Evolutionary conservation across 495 filamentous ascomycete species (phyloP).

Genomic region (Penicillium macrosclerotiorum): DNA sequence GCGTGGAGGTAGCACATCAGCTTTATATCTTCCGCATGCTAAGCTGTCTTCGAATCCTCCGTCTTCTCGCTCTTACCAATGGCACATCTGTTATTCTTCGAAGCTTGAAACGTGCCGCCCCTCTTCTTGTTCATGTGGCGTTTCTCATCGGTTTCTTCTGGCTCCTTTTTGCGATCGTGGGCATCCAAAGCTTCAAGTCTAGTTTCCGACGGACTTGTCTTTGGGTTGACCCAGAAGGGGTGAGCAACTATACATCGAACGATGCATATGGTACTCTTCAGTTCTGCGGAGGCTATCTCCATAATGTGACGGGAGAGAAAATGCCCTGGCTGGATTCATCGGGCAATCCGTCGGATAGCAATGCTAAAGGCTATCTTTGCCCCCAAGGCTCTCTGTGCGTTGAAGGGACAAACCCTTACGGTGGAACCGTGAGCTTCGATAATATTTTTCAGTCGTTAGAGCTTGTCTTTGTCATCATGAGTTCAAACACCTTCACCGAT

Average conservation of each 20-base stretch:
- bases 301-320: conserved; percentile 52
- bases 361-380: conserved; percentile 87
- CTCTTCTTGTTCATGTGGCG: conserved; percentile 89
- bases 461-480: conserved; percentile 98
- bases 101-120: conserved; percentile 93
- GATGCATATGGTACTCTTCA: conserved; percentile 56
- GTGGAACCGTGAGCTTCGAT: conserved; percentile 88
- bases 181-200: conserved; percentile 96
- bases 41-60: conserved; percentile 86
- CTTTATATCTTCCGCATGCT: conserved; percentile 94
- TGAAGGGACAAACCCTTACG: conserved; percentile 75
- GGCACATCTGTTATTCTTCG: conserved; percentile 91
- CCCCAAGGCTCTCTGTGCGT: conserved; percentile 79
- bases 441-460: conserved; percentile 89
- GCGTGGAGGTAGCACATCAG: conserved; percentile 63
- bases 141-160: conserved; percentile 98
- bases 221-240: conserved; percentile 63
- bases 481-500: conserved; percentile 92
- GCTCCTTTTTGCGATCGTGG: conserved; percentile 96
- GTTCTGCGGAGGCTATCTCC: conserved; percentile 83
- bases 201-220: conserved; percentile 85
- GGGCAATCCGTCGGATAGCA: conserved; percentile 31
- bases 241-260: conserved; percentile 40
- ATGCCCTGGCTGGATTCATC: conserved; percentile 64
- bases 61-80: conserved; percentile 83